Evolutionary conservation across 495 filamentous ascomycete genomes (phyloP).

Genomic region (Neurospora sp.): DNA sequence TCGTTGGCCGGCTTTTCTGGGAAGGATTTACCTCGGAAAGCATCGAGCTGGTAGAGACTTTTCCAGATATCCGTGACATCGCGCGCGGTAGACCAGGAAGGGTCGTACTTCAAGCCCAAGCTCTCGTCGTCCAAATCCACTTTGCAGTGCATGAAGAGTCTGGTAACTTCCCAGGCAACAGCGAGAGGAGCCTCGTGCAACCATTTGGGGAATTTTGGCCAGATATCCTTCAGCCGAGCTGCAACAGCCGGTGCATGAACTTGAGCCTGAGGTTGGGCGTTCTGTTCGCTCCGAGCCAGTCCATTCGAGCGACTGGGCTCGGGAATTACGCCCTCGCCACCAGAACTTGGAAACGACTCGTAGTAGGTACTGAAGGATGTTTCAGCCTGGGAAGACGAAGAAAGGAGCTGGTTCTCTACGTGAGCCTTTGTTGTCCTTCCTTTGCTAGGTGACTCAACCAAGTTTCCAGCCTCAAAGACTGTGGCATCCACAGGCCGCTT

Average conservation of each 20-base stretch:
- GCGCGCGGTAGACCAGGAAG: conserved; percentile 21
- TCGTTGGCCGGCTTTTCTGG: conserved; percentile 27
- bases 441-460: background rate
- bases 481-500: background rate
- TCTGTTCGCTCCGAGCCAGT: background rate
- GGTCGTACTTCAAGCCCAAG: conserved; percentile 21
- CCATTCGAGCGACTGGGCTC: background rate
- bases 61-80: conserved; percentile 23
- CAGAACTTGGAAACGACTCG: background rate
- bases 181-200: conserved; percentile 29
- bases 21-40: conserved; percentile 29
- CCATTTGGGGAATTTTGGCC: conserved; percentile 27
- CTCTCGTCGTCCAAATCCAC: conserved; percentile 21
- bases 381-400: background rate
- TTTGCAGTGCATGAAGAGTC: conserved; percentile 32
- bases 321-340: background rate
- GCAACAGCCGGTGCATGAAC: background rate
- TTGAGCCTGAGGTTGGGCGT: background rate
- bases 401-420: background rate
- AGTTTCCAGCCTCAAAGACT: background rate
- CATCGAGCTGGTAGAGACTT: conserved; percentile 17
- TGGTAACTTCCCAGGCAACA: conserved; percentile 36
- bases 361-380: background rate
- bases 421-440: background rate
- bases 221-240: conserved; percentile 16